Conservation (phyloP, 352 stramenopile genomes). For the Hyaloperonospora brassicae region DNA sequence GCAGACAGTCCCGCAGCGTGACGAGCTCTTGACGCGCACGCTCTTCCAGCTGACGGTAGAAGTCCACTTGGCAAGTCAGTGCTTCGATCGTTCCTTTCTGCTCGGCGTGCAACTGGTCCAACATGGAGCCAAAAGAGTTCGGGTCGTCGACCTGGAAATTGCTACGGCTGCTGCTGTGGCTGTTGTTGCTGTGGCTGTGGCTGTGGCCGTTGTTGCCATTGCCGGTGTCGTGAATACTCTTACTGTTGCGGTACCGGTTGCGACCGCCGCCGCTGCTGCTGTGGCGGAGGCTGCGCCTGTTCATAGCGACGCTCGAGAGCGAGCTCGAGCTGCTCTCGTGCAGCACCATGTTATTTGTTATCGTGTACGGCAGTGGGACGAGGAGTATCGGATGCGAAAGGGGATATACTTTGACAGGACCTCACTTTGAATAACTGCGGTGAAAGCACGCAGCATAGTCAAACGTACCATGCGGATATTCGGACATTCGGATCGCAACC, state of each 20-base stretch:
- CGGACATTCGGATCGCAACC: too few relatives aligned
- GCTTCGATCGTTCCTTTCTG: slow-evolving; percentile 81
- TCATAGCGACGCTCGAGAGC: slow-evolving; percentile 19
- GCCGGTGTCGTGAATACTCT: not conserved
- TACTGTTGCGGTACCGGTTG: not conserved
- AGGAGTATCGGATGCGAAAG: too few relatives aligned
- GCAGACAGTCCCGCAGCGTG: slow-evolving; percentile 39
- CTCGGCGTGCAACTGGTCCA: slow-evolving; percentile 72
- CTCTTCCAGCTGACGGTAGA: slow-evolving; percentile 70
- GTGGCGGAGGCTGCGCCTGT: slow-evolving; percentile 17
- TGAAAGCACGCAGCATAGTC: too few relatives aligned
- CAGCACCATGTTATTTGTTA: slow-evolving; percentile 19
- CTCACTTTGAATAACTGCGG: too few relatives aligned
- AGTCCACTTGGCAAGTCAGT: slow-evolving; percentile 63
- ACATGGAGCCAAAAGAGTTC: slow-evolving; percentile 42
- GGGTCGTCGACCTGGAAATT: slow-evolving; percentile 25
- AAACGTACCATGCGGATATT: too few relatives aligned
- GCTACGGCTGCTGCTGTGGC: slow-evolving; percentile 14
- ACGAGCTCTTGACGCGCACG: slow-evolving; percentile 56
- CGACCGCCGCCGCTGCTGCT: slow-evolving; percentile 9
- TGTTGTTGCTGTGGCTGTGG: slow-evolving; percentile 9
- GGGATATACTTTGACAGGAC: too few relatives aligned
- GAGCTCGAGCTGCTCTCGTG: slow-evolving; percentile 24
- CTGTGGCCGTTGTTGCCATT: slow-evolving; percentile 15
- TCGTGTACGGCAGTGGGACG: not conserved